Conservation (phyloP, 2,329 filamentous ascomycete species). For the Exophiala sideris region DNA sequence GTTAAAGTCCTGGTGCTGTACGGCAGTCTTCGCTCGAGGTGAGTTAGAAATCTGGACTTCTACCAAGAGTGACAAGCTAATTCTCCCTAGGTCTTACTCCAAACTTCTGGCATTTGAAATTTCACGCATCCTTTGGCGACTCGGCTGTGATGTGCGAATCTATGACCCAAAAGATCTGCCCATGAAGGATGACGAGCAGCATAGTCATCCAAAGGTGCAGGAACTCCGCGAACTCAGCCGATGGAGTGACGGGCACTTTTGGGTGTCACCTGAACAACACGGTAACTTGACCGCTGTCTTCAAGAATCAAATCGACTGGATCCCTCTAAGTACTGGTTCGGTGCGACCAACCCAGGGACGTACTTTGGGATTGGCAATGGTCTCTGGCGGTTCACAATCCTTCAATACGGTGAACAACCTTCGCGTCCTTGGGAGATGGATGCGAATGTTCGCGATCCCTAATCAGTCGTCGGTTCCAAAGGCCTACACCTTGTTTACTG, state of each 20-base stretch:
- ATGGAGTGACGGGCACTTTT: conserved; percentile 66
- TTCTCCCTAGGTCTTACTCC: conserved; percentile 54
- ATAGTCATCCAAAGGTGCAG: conserved; percentile 58
- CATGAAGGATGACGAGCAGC: conserved; percentile 61
- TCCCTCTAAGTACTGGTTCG: conserved; percentile 59
- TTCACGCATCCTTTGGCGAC: conserved; percentile 58
- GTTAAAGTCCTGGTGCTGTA: conserved; percentile 60
- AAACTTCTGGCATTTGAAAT: conserved; percentile 59
- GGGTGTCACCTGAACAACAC: conserved; percentile 65
- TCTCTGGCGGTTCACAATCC: conserved; percentile 62
- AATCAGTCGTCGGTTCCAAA: conserved; percentile 64
- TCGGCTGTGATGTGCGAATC: conserved; percentile 65
- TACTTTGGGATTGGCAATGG: conserved; percentile 60
- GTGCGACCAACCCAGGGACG: conserved; percentile 63
- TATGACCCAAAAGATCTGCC: conserved; percentile 59
- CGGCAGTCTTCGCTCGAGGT: conserved; percentile 53
- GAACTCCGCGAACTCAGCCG: conserved; percentile 59
- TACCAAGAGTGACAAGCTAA: conserved; percentile 28
- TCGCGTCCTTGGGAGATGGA: conserved; percentile 65
- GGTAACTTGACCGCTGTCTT: conserved; percentile 53
- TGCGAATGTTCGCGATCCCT: conserved; percentile 66
- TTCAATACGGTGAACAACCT: conserved; percentile 67
- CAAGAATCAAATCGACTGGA: conserved; percentile 58
- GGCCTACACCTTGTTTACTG: conserved; percentile 62
- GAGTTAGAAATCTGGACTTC: neutral